Evolutionary conservation across 2,329 filamentous ascomycete genomes (phyloP), one percentile per base, ranked within the genome.

Genomic region (Curvularia hawaiiensis): DNA sequence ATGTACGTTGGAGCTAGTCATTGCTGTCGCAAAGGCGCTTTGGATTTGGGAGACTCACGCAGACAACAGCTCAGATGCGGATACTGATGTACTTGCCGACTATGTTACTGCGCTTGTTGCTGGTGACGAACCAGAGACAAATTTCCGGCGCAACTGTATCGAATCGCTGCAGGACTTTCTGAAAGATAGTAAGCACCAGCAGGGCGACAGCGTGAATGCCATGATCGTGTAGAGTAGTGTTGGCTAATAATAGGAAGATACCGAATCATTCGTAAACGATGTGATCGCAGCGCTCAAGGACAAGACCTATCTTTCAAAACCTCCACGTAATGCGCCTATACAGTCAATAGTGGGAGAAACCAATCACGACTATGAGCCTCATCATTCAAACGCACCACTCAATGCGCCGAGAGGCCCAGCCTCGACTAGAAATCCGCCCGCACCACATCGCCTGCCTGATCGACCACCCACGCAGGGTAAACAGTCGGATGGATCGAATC

Each of bases 81-180:
- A 95, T 72, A 85, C 88, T 31, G 90, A 92, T 69, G 90, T 94
- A 5, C 86, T 95, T 3, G 90, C 90, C 46, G 91, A 95, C 67
- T 95, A 93, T 72, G 88, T 94, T n/a, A 82, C 93, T 60, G 90
- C 90, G 7, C 83, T 95, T 20, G 79, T 94, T 45, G 85, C 85
- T 53, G 87, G 90, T 60, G 60, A 67, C 63, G 88, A 88, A 60
- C 82, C 86, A 50, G 79, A 83, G 40, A 81, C 83, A n/a, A 81
- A 84, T 20, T 87, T 92, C 52, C 84, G 86, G 68, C 79, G 83
- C 66, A 84, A 89, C 50, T 92, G 89, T 75, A 82, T 90, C 70
- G 82, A 85, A 52, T 88, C 92, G 73, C 86, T 94, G 40, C 84
- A 85, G 2, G 90, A 93, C 71, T 94, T 94, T 71, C 77, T 94